Evolutionary conservation across 2,329 filamentous ascomycete genomes (phyloP), one percentile per base, ranked within the genome.

Genomic region (Nemania sp.): DNA sequence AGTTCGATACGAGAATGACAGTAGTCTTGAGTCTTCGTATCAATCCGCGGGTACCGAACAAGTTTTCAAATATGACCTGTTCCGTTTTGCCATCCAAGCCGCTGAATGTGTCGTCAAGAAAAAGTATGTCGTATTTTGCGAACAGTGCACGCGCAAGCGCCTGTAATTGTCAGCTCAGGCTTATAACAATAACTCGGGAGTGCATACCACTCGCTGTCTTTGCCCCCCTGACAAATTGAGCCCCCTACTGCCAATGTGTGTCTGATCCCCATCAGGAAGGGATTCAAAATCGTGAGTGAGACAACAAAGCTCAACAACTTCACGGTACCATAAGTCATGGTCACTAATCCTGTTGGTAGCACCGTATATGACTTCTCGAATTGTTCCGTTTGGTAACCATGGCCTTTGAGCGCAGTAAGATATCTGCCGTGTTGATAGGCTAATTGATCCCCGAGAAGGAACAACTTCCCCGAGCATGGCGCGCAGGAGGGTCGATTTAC

Each of bases 31-130:
- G 42, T 15, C 61, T 56, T 7, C 62, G 61, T 0, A 73, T 49
- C 0, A 73, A 48, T 0, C 74, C 73, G 2, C 58, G 41, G 0
- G 63, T 41, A 0, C 64, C 66, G 12, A 75, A 57, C 0, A 74
- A 40, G 33, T 70, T 70, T 1, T 59, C 24, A 31, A 73, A 57
- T 5, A 73, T 60, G 1, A 56, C 30, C 7, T 48, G 47, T 22
- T 71, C 67, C 0, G 73, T 75, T 14, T 67, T 62, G 1, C 64
- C 66, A 36, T 75, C 73, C 0, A 75, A 54, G 1, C 64, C 70
- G 40, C 68, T 73, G 42, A 74, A 70, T 2, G 60, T 65, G 43
- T 75, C 73, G 23, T 74, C 73, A 0, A 74, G 54, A 1, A 75
- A 31, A 2, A 66, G 49, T 2, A 70, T 64, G 2, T 67, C 56